Evolutionary conservation across 192 early-diverging fungal genomes (phyloP), one percentile per base, ranked within the genome.

Genomic region (Backusella psychrophila): DNA sequence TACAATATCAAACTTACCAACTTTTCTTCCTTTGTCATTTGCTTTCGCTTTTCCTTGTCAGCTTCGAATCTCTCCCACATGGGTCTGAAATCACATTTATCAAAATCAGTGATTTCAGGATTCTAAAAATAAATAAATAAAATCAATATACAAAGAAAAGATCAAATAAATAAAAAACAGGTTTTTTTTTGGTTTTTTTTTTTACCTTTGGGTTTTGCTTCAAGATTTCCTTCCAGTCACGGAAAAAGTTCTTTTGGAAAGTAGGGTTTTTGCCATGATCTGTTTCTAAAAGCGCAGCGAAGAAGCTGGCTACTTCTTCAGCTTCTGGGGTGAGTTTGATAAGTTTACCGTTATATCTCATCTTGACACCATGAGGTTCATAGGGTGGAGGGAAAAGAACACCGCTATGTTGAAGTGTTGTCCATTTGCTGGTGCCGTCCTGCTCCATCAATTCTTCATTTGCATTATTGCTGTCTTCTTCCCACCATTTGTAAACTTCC

Each of bases 251-350:
- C 71, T 88, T 85, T 74, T 90, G 88, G 79, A 99, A 99, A 19
- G 85, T 89, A 31, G 88, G 87, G 78, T 98, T 98, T 73, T 90
- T 86, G 4, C 85, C 95, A 35, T 93, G 89, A 42, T 98, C 95
- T 0, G 95, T 95, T 23, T 89, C 94, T 7, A 99, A 73, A 29
- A 97, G 69, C 15, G 89, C 93, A 29, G 96, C 98, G 88, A 92
- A 99, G 81, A 98, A 99, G 14, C 89, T 93, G 1, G 98, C 98
- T 0, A 99, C 94, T 75, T 99, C 98, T 81, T 99, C 98, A 3
- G 93, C 91, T 36, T 91, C 90, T 1, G 96, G 92, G 1, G 81
- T 84, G 35, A 98, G 80, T 44, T 56, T 80, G 53, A 92, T 81
- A 46, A 72, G 81, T 79, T 90, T 79, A 85, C 95, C 95, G 78